A percentile compares a stretch with the other conserved stretches of the same genome.
Conservation (phyloP, 768 basidiomycete genomes). For the Stropharia rugosoannulata region DNA sequence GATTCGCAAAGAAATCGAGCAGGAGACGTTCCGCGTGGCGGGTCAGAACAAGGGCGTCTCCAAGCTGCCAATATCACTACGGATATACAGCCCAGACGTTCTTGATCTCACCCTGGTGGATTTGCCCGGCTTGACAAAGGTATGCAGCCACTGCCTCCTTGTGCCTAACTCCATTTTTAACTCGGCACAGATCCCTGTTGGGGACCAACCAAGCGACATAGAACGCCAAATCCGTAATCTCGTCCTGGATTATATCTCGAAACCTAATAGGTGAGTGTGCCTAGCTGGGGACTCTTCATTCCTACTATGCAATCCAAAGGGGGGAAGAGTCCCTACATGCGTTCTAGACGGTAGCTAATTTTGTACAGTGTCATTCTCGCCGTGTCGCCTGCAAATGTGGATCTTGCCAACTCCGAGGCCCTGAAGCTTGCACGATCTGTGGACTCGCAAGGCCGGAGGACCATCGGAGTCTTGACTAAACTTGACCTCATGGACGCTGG, state of each 20-base stretch:
- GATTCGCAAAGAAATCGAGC: constrained; percentile 94
- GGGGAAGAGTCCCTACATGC: neutral
- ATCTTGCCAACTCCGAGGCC: constrained; percentile 97
- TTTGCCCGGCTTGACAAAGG: constrained; percentile 95
- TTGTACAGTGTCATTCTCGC: constrained; percentile 84
- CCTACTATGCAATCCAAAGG: too few relatives aligned
- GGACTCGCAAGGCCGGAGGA: constrained; percentile 94
- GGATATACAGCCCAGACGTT: constrained; percentile 95
- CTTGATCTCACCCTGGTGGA: constrained; percentile 96
- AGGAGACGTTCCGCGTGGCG: constrained; percentile 95
- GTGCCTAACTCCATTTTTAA: neutral
- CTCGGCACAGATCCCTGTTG: constrained; percentile 76
- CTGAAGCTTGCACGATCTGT: constrained; percentile 95
- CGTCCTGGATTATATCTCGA: constrained; percentile 94
- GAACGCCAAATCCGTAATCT: constrained; percentile 94
- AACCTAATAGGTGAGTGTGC: constrained; percentile 81
- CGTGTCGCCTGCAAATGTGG: constrained; percentile 96
- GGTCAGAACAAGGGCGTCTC: constrained; percentile 99
- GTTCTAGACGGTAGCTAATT: neutral
- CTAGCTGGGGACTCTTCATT: too few relatives aligned
- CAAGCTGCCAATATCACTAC: constrained; percentile 91
- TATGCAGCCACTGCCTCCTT: constrained; percentile 30
- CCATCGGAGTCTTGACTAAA: constrained; percentile 96
- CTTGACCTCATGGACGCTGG: constrained; percentile 99
- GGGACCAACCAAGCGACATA: constrained; percentile 97